Conservation (phyloP, 2,329 filamentous ascomycete genomes). For the Phaeosphaeria sp. region DNA sequence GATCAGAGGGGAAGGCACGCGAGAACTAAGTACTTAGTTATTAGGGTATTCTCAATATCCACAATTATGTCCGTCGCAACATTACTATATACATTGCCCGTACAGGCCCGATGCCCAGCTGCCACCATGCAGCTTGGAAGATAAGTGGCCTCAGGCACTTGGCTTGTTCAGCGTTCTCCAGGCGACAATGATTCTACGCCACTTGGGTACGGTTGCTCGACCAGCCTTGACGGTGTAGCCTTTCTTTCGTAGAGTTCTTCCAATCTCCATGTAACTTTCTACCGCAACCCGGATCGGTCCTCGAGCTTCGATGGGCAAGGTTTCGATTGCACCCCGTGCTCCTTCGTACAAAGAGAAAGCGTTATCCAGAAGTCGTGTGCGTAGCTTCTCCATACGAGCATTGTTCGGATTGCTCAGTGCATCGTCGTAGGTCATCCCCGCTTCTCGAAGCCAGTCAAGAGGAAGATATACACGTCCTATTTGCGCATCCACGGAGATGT, state of each 20-base stretch:
- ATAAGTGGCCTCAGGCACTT: background rate
- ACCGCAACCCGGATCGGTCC: constrained; percentile 73
- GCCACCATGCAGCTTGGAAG: background rate
- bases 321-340: constrained; percentile 64
- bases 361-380: constrained; percentile 62
- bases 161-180: constrained; percentile 60
- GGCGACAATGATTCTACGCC: constrained; percentile 62
- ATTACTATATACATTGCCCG: background rate
- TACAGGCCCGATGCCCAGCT: background rate
- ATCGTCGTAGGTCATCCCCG: constrained; percentile 61
- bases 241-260: constrained; percentile 63
- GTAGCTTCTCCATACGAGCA: constrained; percentile 57
- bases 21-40: background rate
- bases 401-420: constrained; percentile 61
- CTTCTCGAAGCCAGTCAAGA: constrained; percentile 66
- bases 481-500: constrained; percentile 71
- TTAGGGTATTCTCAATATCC: background rate
- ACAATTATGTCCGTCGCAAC: background rate
- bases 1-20: background rate
- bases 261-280: constrained; percentile 80
- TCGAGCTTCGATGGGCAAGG: constrained; percentile 66
- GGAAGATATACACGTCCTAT: constrained; percentile 75
- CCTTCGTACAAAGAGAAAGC: constrained; percentile 67
- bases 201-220: constrained; percentile 55
- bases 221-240: constrained; percentile 54